Evolutionary conservation across 202 grass and related monocot genomes (phyloP).

Genomic region (Cymbopogon flexuosus): DNA sequence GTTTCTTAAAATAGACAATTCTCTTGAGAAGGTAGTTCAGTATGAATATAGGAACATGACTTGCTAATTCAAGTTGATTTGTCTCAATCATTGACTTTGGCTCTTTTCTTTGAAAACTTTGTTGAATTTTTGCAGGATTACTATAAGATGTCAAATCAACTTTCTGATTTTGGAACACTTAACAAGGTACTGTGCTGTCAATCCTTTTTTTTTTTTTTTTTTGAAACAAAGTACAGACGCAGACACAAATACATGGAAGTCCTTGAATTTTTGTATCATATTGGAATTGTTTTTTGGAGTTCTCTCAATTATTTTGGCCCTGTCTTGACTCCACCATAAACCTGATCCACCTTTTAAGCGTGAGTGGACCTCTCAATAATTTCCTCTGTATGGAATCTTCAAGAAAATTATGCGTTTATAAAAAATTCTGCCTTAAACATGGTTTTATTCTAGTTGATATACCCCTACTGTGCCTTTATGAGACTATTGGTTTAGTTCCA

Average conservation of each 20-base stretch:
- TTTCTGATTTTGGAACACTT: slow-evolving; percentile 80
- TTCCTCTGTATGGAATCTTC: background rate
- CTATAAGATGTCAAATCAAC: slow-evolving; percentile 61
- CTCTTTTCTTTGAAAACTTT: background rate
- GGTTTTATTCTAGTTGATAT: background rate
- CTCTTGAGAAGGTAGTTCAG: slow-evolving; percentile 57
- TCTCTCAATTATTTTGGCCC: background rate
- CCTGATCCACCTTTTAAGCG: no score
- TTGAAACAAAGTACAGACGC: no score
- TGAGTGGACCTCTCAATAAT: background rate
- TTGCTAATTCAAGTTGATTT: slow-evolving; percentile 16
- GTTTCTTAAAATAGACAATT: slow-evolving; percentile 60
- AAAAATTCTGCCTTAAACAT: background rate
- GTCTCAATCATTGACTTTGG: slow-evolving; percentile 5
- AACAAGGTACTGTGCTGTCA: slow-evolving; percentile 61
- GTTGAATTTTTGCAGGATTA: slow-evolving; percentile 60
- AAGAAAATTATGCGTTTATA: background rate
- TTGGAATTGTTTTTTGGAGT: background rate
- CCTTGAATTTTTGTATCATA: slow-evolving; percentile 17
- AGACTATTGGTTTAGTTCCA: background rate
- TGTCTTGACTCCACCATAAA: background rate
- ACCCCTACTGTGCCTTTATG: background rate
- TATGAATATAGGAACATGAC: slow-evolving; percentile 20
- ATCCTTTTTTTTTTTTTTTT: background rate
- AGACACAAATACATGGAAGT: background rate